Evolutionary conservation across 2,329 filamentous ascomycete species (phyloP).

Genomic region (Ascochyta viciae-villosae): DNA sequence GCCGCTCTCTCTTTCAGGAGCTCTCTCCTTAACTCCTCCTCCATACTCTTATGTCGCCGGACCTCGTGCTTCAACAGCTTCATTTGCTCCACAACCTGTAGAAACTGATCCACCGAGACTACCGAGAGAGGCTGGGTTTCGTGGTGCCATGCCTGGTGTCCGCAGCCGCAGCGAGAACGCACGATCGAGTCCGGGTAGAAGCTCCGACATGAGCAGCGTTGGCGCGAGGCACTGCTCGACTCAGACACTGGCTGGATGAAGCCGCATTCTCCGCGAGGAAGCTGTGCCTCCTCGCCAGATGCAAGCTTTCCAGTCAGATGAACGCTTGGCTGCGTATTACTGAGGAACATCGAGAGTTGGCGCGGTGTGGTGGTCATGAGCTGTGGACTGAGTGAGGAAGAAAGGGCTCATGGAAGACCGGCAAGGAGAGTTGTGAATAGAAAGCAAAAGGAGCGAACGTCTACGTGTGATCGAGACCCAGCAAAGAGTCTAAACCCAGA

Average conservation of each 20-base stretch:
- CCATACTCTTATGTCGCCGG: slow-evolving; percentile 41
- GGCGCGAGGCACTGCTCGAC: slow-evolving; percentile 29
- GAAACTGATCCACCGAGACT: slow-evolving; percentile 48
- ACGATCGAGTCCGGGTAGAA: slow-evolving; percentile 50
- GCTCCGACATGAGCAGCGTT: slow-evolving; percentile 55
- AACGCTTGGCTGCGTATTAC: slow-evolving; percentile 37
- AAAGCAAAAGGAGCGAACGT: slow-evolving; percentile 17
- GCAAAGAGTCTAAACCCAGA: slow-evolving; percentile 21
- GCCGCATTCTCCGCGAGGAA: slow-evolving; percentile 50
- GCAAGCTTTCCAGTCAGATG: slow-evolving; percentile 40
- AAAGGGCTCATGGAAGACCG: slow-evolving; percentile 45
- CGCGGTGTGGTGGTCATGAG: slow-evolving; percentile 36
- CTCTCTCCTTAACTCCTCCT: slow-evolving; percentile 48
- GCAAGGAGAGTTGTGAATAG: slow-evolving; percentile 12
- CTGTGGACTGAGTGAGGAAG: slow-evolving; percentile 29
- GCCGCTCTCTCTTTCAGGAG: slow-evolving; percentile 44
- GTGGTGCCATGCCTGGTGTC: slow-evolving; percentile 58
- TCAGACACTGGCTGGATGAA: slow-evolving; percentile 43
- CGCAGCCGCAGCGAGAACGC: slow-evolving; percentile 54
- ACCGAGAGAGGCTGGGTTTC: slow-evolving; percentile 44
- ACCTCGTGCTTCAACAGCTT: slow-evolving; percentile 45
- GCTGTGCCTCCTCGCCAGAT: slow-evolving; percentile 36
- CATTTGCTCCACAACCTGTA: slow-evolving; percentile 46
- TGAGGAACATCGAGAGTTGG: slow-evolving; percentile 49
- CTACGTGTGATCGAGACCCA: slow-evolving; percentile 17